Evolutionary conservation across 208 protist species (phyloP), one percentile per base, ranked within the genome.

Genomic region (Crithidia expoeki): DNA sequence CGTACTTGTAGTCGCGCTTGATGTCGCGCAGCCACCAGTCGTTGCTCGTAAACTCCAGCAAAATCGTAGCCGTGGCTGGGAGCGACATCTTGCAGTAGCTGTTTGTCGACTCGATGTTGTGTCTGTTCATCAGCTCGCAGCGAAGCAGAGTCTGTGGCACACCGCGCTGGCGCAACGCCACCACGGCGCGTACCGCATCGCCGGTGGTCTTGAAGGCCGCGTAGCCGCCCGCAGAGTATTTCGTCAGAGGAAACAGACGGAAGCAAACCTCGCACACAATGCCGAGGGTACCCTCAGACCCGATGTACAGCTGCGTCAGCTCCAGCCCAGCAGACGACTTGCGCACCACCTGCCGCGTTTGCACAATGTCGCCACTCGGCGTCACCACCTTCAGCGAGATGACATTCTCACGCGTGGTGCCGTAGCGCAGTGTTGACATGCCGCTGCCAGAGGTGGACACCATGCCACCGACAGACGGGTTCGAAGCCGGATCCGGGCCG

Each of bases 261-360:
- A 96, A 83, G 57, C 84, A 85, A 30, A 88, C 67, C 70, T 97
- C 92, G 14, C 83, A 88, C 34, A 96, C 69, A 21, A 98, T 74
- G 30, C 91, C 95, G 2, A 98, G 80, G 38, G 94, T 97, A 30
- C 93, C 95, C 70, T 98, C 95, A 16, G 75, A 79, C 17, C 93
- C 94, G 52, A 96, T 84, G 67, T 96, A 96, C 36, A 98, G 78
- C 68, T 88, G 81, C 42, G 89, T 97, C 38, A 97, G 74, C 74
- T 98, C 90, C 56, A 96, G 94, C 17, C 95, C 94, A 5, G 88
- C 63, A n/a, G 86, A 94, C 11, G 81, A 89, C 81, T 97, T 97
- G 49, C 88, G 89, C 49, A 92, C 89, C 42, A 84, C 73, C 53
- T 86, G 69, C 49, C 77, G 74, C 23, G 89, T 92, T 70, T 90